These are phyloP conservation scores for Cadophora gregata DNA, from an alignment of 2,329 filamentous ascomycete genomes.

Conservation along the genomic window DNA sequence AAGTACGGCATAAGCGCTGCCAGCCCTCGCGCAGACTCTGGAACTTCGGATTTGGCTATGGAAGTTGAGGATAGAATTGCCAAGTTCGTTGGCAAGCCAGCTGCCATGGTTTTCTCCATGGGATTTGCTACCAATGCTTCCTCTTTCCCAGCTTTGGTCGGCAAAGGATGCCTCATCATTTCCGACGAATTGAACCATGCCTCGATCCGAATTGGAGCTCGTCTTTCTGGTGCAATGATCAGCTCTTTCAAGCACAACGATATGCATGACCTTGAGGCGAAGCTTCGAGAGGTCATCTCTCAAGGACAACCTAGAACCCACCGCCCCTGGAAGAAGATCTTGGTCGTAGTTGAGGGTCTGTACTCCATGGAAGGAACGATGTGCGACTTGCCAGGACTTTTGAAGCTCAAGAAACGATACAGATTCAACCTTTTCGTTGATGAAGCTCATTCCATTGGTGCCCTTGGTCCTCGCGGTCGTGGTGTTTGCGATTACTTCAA, in stretches of 20 bases:
- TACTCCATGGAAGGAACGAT: constrained; percentile 99
- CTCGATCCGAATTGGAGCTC: constrained; percentile 93
- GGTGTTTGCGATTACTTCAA: constrained; percentile 98
- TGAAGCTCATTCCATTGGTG: constrained; percentile 95
- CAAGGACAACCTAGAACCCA: constrained; percentile 98
- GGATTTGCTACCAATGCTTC: constrained; percentile 96
- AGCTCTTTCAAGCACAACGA: constrained; percentile 98
- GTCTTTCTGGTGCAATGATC: constrained; percentile 93
- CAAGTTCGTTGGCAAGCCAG: constrained; percentile 90
- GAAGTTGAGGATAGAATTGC: constrained; percentile 93
- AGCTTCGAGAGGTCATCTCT: constrained; percentile 89
- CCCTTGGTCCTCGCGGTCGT: constrained; percentile 84
- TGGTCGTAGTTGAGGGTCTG: constrained; percentile 93
- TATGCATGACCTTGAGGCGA: constrained; percentile 83
- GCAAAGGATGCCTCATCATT: constrained; percentile 91
- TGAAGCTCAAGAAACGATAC: constrained; percentile 91
- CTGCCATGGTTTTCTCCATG: constrained; percentile 98
- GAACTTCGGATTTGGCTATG: constrained; percentile 83
- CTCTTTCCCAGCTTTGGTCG: constrained; percentile 88
- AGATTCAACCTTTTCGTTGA: constrained; percentile 97
- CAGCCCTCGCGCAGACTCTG: constrained; percentile 82
- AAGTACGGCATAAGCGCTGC: constrained; percentile 85
- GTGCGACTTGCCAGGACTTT: constrained; percentile 91
- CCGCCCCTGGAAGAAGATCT: constrained; percentile 98
- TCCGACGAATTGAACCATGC: constrained; percentile 98